These are phyloP conservation scores for Xerocomellus intermedius DNA, from an alignment of 768 basidiomycete genomes.

Conservation along the genomic window DNA sequence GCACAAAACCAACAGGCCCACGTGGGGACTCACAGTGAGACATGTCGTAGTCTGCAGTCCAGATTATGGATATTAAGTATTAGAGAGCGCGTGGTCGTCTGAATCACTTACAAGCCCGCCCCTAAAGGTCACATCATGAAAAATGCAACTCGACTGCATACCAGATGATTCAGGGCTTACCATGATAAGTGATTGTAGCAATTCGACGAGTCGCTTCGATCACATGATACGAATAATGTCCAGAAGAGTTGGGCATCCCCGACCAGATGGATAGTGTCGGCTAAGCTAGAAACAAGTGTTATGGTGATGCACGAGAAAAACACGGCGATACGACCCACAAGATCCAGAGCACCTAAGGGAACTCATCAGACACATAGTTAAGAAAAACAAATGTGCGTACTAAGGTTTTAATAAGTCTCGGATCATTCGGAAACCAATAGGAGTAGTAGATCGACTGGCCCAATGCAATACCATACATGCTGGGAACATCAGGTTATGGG, in stretches of 20 bases:
- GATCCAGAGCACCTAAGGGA: neutral
- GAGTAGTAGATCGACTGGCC: constrained; percentile 10
- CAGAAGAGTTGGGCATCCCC: constrained; percentile 4
- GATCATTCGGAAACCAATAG: constrained; percentile 7
- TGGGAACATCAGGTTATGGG: neutral
- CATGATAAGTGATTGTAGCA: constrained; percentile 5
- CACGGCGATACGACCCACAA: neutral
- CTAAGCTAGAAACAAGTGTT: neutral
- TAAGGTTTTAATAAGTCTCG: neutral
- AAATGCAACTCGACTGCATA: neutral
- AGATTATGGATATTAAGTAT: neutral
- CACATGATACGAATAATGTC: constrained; percentile 6
- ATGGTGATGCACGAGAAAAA: neutral
- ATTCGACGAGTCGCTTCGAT: neutral
- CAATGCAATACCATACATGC: constrained; percentile 10
- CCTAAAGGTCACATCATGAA: neutral
- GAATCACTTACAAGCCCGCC: constrained; percentile 9
- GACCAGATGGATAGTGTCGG: constrained; percentile 7
- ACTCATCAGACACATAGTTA: neutral
- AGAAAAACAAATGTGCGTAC: neutral
- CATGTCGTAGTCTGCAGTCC: neutral
- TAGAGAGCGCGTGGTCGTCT: neutral
- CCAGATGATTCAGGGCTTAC: neutral
- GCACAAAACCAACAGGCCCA: neutral
- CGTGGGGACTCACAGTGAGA: neutral